Evolutionary conservation across 176 grass and related monocot genomes (phyloP).

Genomic region (Raddia distichophylla): DNA sequence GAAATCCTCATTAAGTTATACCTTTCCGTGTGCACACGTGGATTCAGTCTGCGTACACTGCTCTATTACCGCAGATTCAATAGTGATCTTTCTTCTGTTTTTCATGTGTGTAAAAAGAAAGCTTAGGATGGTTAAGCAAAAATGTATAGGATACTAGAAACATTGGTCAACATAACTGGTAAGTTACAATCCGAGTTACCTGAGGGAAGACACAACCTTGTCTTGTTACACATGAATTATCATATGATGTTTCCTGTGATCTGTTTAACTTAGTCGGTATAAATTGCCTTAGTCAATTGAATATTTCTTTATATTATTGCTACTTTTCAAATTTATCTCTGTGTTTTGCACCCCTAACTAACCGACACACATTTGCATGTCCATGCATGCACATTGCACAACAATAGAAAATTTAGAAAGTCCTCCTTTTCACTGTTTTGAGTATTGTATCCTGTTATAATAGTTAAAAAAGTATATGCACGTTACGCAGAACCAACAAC

Average conservation of each 20-base stretch:
- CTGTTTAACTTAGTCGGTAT: background rate
- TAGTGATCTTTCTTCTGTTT: background rate
- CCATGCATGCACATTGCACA: background rate
- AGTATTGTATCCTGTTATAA: background rate
- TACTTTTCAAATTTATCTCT: background rate
- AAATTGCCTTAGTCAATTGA: background rate
- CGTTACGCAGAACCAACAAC: too few species aligned
- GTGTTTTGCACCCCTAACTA: background rate
- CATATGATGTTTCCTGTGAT: slow-evolving; percentile 19
- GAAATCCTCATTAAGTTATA: background rate
- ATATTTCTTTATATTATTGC: slow-evolving; percentile 19
- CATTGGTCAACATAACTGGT: background rate
- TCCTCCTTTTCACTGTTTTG: background rate
- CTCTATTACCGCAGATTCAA: background rate
- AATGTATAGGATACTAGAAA: background rate
- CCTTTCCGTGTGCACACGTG: slow-evolving; percentile 9
- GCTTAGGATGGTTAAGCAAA: background rate
- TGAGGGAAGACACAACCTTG: background rate
- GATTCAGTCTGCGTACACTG: background rate
- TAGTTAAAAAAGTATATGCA: background rate
- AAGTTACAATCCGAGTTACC: background rate
- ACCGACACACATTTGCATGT: background rate
- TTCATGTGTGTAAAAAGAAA: slow-evolving; percentile 20
- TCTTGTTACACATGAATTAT: background rate
- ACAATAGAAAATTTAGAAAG: background rate